Evolutionary conservation across 805 yeast genomes (phyloP).

Genomic region (Isabelozyma gotoi): DNA sequence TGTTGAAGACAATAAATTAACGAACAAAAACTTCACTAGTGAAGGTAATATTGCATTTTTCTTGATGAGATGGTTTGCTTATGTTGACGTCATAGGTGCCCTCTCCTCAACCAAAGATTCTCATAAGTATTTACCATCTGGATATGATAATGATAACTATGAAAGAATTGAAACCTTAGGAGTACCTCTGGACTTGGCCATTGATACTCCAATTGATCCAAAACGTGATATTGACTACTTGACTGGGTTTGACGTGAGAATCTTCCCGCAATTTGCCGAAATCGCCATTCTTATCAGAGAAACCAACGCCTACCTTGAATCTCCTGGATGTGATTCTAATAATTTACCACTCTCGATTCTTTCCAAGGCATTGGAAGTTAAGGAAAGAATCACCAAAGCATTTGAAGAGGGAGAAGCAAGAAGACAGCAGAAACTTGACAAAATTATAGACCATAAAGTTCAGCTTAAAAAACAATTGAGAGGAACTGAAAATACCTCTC

Average conservation of each 20-base stretch:
- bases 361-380: slow-evolving; percentile 25
- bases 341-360: slow-evolving; percentile 18
- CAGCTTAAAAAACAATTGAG: slow-evolving; percentile 2
- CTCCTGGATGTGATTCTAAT: slow-evolving; percentile 1
- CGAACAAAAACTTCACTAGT: background rate
- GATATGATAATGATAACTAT: slow-evolving; percentile 13
- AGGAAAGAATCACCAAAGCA: slow-evolving; percentile 16
- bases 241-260: slow-evolving; percentile 63
- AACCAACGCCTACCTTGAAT: slow-evolving; percentile 18
- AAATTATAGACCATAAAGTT: slow-evolving; percentile 13
- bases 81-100: slow-evolving; percentile 62
- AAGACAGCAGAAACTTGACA: slow-evolving; percentile 20
- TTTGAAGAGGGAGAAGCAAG: slow-evolving; percentile 27
- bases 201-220: slow-evolving; percentile 13
- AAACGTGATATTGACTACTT: slow-evolving; percentile 55
- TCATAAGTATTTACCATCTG: slow-evolving; percentile 24
- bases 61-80: slow-evolving; percentile 67
- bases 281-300: slow-evolving; percentile 35
- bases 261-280: slow-evolving; percentile 58
- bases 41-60: slow-evolving; percentile 51
- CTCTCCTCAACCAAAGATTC: slow-evolving; percentile 52
- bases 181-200: slow-evolving; percentile 1
- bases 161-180: slow-evolving; percentile 13
- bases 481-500: slow-evolving; percentile 6
- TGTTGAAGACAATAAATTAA: background rate